Base-by-base conservation (phyloP, 2,329 filamentous ascomycete genomes). In the Chaetomiaceae sp. region DNA sequence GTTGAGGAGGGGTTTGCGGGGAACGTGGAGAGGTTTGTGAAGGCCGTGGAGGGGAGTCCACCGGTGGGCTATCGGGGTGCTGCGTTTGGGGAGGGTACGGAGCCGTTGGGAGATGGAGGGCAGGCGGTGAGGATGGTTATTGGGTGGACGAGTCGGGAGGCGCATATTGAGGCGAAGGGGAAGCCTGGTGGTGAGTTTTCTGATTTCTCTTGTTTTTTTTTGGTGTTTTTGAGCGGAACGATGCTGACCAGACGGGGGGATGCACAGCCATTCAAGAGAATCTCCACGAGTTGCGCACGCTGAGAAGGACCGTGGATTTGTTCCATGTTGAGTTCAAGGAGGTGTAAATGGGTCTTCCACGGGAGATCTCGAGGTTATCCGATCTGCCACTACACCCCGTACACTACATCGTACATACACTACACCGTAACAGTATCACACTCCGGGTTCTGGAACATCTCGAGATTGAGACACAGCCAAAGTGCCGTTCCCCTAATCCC, bases 91-190 rank as follows among this genome's bases (percentile, higher is more conserved):
- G 35, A 37, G 8, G 47, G 50, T 5, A 33, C 34, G 12, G 53
- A 10, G 20, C n/a, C n/a, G 8, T 37, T 52, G 55, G 16, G 34
- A 25, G 44, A 33, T 12, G 38, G 21, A 3, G 51, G 40, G 19
- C 53, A 55, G 38, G 38, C 30, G 12, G 55, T 57, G 39, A 58
- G 56, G 56, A 35, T 60, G 51, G 19, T 62, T 12, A 50, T 63
- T 23, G 60, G 60, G 30, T 63, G 60, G 60, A 43, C 40, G 40
- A 62, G 59, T 21, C 43, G 44, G 8, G 60, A 61, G 35, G 59
- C 55, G n/a, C 59, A 62, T 42, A 5, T 54, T 10, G 47, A 45
- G 43, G 59, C 57, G 4, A 60, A 61, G 54, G 51, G 23, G 30
- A 41, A 25, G 33, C 38, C 45, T 23, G 53, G 53, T 5, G 46